Percentiles rank a stretch among this genome's conserved stretches.
Evolutionary conservation across 148 eudicot genomes (phyloP).

Genomic region (Chenopodium suecicum): DNA sequence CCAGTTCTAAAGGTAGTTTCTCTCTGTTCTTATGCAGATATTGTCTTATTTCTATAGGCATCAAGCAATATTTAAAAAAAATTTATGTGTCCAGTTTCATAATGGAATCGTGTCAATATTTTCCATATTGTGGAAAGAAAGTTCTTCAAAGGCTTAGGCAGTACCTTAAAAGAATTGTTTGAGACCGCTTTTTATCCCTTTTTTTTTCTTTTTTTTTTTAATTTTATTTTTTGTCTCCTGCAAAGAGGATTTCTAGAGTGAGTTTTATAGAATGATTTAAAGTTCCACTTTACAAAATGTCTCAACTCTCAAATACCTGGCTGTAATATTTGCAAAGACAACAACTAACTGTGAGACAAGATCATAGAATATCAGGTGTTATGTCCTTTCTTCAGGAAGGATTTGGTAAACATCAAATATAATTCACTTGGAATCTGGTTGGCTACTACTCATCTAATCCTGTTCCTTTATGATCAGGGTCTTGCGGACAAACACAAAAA

Average conservation of each 20-base stretch:
- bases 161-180: too few relatives aligned
- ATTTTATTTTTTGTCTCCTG: too few relatives aligned
- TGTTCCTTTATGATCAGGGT: conserved; percentile 21
- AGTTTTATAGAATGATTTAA: background rate
- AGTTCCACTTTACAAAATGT: background rate
- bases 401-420: background rate
- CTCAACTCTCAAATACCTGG: background rate
- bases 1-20: conserved; percentile 67
- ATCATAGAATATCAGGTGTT: background rate
- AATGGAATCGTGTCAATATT: background rate
- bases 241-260: too few relatives aligned
- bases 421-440: background rate
- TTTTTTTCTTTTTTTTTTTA: too few relatives aligned
- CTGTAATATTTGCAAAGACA: background rate
- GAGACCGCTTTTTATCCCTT: too few relatives aligned
- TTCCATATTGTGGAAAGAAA: background rate
- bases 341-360: background rate
- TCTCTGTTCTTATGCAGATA: conserved; percentile 3
- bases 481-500: conserved; percentile 73
- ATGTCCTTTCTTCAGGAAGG: background rate
- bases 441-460: background rate
- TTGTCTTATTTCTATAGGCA: background rate
- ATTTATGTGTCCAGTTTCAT: background rate
- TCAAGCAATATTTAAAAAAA: background rate
- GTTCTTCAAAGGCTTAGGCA: too few relatives aligned